A percentile compares a stretch with the other conserved stretches of the same genome.
These are phyloP conservation scores for Microcera coccophila DNA, from an alignment of 2,329 filamentous ascomycete species.

Conservation along the genomic window DNA sequence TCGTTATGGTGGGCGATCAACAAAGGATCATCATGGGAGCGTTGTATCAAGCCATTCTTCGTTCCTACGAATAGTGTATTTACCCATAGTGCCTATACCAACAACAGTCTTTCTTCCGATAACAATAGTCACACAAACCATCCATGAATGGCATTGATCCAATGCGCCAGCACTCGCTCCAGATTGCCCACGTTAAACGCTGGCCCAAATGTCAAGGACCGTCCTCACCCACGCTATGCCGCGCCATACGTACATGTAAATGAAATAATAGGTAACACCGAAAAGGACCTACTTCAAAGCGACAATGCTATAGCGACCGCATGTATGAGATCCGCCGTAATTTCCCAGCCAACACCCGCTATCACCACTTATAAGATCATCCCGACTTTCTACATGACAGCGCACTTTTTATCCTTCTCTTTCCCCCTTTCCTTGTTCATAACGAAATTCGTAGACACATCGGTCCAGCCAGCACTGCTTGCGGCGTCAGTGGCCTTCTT, in stretches of 20 bases:
- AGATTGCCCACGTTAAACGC: constrained; percentile 5
- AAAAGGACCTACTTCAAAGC: constrained; percentile 6
- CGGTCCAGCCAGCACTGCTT: constrained; percentile 51
- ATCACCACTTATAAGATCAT: not conserved
- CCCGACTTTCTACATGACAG: constrained; percentile 45
- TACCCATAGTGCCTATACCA: too few species aligned
- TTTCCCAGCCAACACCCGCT: not conserved
- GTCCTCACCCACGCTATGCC: constrained; percentile 12
- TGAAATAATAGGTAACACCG: constrained; percentile 13
- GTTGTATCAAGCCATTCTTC: too few species aligned
- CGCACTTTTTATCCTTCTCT: constrained; percentile 49
- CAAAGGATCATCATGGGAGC: too few species aligned
- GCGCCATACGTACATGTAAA: constrained; percentile 12
- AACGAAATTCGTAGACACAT: constrained; percentile 37
- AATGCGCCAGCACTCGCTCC: constrained; percentile 13
- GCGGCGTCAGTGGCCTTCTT: constrained; percentile 39
- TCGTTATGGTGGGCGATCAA: too few species aligned
- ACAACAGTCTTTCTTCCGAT: not conserved
- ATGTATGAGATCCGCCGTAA: not conserved
- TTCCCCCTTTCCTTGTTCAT: constrained; percentile 36
- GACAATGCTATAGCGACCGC: not conserved
- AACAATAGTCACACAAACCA: not conserved
- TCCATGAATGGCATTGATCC: not conserved
- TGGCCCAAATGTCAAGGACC: constrained; percentile 11
- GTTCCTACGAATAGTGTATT: too few species aligned